A percentile compares a stretch with the other conserved stretches of the same genome.
phyloP scores from a whole-genome alignment of 2,329 filamentous ascomycete genomes.

The Mycosphaerelloides madeirae region DNA sequence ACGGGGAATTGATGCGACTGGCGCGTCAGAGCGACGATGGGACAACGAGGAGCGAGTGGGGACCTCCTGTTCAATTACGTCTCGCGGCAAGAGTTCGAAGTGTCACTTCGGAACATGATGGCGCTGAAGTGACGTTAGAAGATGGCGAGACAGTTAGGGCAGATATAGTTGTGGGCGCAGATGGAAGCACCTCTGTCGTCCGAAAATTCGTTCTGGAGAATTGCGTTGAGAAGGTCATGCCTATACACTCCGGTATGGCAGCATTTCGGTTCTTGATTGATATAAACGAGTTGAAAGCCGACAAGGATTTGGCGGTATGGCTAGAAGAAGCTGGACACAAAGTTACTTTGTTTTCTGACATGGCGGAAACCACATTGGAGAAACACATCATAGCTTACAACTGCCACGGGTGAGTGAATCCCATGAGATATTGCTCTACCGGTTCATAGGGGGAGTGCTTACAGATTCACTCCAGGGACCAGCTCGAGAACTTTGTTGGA shows the following conservation, averaged over 20 bases:
- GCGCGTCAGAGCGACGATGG: not conserved
- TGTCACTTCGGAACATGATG: not conserved
- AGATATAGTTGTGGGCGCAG: slow-evolving; percentile 18
- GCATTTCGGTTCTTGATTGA: not conserved
- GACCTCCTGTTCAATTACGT: not conserved
- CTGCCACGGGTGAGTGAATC: not conserved
- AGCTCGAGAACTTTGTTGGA: slow-evolving; percentile 9
- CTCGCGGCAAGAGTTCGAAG: not conserved
- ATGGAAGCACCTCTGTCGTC: slow-evolving; percentile 21
- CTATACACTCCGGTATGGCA: not conserved
- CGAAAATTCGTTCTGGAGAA: slow-evolving; percentile 6
- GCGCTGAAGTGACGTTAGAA: not conserved
- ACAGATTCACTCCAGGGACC: slow-evolving; percentile 1
- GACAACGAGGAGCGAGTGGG: not conserved
- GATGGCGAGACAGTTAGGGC: slow-evolving; percentile 15
- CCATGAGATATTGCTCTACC: not conserved
- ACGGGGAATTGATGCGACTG: not conserved
- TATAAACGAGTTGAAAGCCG: not conserved
- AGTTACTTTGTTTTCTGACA: not conserved
- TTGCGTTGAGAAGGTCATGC: not conserved
- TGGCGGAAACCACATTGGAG: not conserved
- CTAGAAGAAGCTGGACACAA: not conserved
- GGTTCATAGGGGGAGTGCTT: not conserved
- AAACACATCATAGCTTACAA: not conserved
- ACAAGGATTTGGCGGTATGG: not conserved